Evolutionary conservation across 2,329 filamentous ascomycete genomes (phyloP).

Genomic region (Sclerotinia minor): DNA sequence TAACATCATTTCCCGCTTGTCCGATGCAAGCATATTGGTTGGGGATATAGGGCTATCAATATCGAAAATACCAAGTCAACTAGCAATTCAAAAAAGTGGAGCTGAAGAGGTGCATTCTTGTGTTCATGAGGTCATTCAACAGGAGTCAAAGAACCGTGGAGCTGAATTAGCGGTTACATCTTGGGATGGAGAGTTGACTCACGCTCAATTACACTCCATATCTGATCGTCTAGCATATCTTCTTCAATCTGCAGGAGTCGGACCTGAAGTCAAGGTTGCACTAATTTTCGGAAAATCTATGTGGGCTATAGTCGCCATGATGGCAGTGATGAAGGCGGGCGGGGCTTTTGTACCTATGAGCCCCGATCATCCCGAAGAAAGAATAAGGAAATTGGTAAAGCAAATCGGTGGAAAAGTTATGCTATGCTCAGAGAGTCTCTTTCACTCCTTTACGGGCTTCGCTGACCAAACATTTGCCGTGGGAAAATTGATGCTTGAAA

Average conservation of each 20-base stretch:
- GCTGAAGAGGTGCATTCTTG: constrained; percentile 19
- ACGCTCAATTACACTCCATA: constrained; percentile 32
- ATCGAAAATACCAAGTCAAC: too few species aligned
- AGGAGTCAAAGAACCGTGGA: neutral
- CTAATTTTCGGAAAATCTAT: constrained; percentile 33
- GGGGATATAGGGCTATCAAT: constrained; percentile 29
- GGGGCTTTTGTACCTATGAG: constrained; percentile 40
- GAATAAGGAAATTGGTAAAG: constrained; percentile 23
- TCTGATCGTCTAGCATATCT: constrained; percentile 31
- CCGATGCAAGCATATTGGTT: constrained; percentile 1
- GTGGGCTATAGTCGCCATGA: constrained; percentile 36
- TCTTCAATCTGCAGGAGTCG: constrained; percentile 30
- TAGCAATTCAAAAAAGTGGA: constrained; percentile 6
- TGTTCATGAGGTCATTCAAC: constrained; percentile 32
- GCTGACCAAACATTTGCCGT: constrained; percentile 7
- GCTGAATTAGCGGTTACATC: constrained; percentile 13
- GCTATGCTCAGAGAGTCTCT: constrained; percentile 24
- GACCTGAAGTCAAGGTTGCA: constrained; percentile 28
- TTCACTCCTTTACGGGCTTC: neutral
- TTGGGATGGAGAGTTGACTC: constrained; percentile 36
- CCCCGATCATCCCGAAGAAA: constrained; percentile 22
- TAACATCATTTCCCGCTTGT: constrained; percentile 7
- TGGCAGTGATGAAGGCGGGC: constrained; percentile 38
- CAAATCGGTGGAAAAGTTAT: constrained; percentile 26
- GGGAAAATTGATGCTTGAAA: constrained; percentile 5